Evolutionary conservation across 208 protist species (phyloP), one percentile per base, ranked within the genome.

Genomic region (Leishmania arabica): DNA sequence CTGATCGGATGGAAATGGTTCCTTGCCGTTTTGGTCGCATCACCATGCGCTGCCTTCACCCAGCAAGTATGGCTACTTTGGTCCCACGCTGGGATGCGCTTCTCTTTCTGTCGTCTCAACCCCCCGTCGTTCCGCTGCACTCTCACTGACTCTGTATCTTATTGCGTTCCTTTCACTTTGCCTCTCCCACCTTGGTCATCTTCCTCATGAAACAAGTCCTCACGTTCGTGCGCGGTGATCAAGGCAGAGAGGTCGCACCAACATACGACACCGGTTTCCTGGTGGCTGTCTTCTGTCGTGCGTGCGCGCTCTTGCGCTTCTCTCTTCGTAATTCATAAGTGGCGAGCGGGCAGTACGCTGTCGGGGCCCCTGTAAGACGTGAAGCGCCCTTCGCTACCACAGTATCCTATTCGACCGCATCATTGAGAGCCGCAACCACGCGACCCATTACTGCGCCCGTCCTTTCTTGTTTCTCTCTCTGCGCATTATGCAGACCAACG

Each of bases 401-500:
- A 15, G 15, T 21, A 34, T 31, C 15, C 31, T 68, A 34, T 21
- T 68, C 62, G 15, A 40, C 62, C 0, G n/a, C 31, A 17, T 68
- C 62, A 34, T 31, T 17, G 62, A 40, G 31, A 40, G 15, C 31
- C 13, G 31, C 21, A 27, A 31, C 62, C 15, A 31, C 62, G 31
- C 40, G 31, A 68, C 11, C 62, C 62, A 21, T 40, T 42, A 6
- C 31, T 68, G 62, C 13, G 3, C 62, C 31, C 11, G 15, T 76
- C 19, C 24, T n/a, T 31, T 58, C n/a, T 24, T 15, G 21, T 75
- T 24, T 40, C 27, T 42, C 0, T 62, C 53, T 56, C 53, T 60
- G 17, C n/a, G 9, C 49, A 40, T 1, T 51, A 93, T 93, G 90
- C 84, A 92, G 19, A 86, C 83, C 9, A 92, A 91, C 69, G 88